Evolutionary conservation across 2,329 filamentous ascomycete species (phyloP).

Genomic region (Coleophoma crateriformis): DNA sequence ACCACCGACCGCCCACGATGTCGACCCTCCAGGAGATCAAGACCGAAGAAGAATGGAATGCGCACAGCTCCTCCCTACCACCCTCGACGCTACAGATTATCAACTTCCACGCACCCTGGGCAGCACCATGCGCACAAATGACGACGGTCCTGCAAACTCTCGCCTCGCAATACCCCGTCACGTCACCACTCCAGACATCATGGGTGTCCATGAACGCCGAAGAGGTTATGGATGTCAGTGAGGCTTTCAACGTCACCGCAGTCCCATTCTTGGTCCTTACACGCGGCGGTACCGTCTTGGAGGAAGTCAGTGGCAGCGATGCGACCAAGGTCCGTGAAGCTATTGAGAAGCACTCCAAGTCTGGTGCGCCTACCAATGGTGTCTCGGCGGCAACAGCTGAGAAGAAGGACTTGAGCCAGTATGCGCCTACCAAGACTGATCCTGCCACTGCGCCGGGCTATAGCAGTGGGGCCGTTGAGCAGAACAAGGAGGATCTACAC

Average conservation of each 20-base stretch:
- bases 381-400: slow-evolving; percentile 11
- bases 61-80: slow-evolving; percentile 60
- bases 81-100: slow-evolving; percentile 71
- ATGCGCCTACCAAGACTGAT: slow-evolving; percentile 16
- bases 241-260: slow-evolving; percentile 88
- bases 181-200: slow-evolving; percentile 61
- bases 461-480: slow-evolving; percentile 38
- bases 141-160: slow-evolving; percentile 78
- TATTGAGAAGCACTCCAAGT: slow-evolving; percentile 66
- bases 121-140: slow-evolving; percentile 94
- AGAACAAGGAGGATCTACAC: slow-evolving; percentile 78
- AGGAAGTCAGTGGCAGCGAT: slow-evolving; percentile 86
- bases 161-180: slow-evolving; percentile 75
- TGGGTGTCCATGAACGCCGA: slow-evolving; percentile 95
- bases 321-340: slow-evolving; percentile 77
- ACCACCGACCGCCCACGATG: slow-evolving; percentile 39
- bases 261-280: slow-evolving; percentile 89
- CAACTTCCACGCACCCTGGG: slow-evolving; percentile 97
- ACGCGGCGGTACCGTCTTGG: slow-evolving; percentile 67
- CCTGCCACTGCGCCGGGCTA: slow-evolving; percentile 20
- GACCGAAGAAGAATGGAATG: slow-evolving; percentile 67
- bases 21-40: slow-evolving; percentile 74
- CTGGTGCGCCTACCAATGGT: slow-evolving; percentile 5
- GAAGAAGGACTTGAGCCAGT: slow-evolving; percentile 29
- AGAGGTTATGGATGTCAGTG: slow-evolving; percentile 85